Evolutionary conservation across 208 protist genomes (phyloP), one percentile per base, ranked within the genome.

Genomic region (Tritrichomonas musculus): DNA sequence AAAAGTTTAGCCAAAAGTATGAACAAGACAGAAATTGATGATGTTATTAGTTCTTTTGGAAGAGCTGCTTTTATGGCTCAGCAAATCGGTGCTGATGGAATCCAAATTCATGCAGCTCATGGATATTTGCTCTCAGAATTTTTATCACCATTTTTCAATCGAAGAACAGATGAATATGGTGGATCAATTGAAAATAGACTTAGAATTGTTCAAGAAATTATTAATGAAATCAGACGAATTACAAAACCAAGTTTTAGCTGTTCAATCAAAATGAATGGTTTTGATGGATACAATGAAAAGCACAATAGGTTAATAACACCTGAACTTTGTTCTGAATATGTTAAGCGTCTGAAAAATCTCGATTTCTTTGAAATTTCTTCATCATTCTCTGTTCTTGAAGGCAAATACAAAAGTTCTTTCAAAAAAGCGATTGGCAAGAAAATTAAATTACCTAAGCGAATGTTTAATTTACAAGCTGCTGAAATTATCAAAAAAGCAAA

Each of bases 1-100:
- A n/a, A n/a, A n/a, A n/a, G n/a, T n/a, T n/a, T n/a, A n/a, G n/a
- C n/a, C n/a, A n/a, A n/a, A n/a, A n/a, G n/a, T n/a, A n/a, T n/a
- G n/a, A n/a, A n/a, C n/a, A n/a, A n/a, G n/a, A n/a, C n/a, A n/a
- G 82, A 92, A 33, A 50, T 92, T 27, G 13, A 92, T 36, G 82
- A 92, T 44, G 9, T 92, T 17, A 92, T 66, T 27, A 36, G 66
- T 0, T 36, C 33, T 3, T 92, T 92, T 66, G 50, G 5, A 27
- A 66, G 36, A n/a, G n/a, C 82, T 22, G 82, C 82, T 0, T 66
- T 66, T 2, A 0, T 36, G 2, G 1, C 82, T 30, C 41, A 69
- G 8, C 27, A 65, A 30, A 50, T 30, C 33, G 82, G 82, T 27
- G 20, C 55, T 65, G 82, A 92, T 92, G 47, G 47, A 25, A 50